phyloP scores from a whole-genome alignment of 2,329 filamentous ascomycete genomes.

The Daldinia sp. region DNA sequence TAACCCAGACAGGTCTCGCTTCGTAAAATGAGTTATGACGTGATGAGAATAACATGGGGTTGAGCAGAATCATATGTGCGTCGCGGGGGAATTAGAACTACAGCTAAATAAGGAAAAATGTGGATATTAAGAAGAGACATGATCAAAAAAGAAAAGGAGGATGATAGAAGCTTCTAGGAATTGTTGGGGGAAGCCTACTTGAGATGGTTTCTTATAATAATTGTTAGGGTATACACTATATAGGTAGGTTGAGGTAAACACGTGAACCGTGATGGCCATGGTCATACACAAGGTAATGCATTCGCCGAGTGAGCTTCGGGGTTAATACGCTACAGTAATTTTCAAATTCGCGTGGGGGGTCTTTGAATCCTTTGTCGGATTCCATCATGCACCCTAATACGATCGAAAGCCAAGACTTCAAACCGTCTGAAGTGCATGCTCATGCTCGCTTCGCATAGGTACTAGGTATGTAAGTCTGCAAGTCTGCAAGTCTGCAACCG shows the following conservation, averaged over 20 bases:
- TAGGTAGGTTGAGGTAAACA: neutral
- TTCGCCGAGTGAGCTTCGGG: constrained; percentile 4
- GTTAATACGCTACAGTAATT: constrained; percentile 22
- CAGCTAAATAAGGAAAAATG: neutral
- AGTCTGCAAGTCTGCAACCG: constrained; percentile 12
- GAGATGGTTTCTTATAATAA: neutral
- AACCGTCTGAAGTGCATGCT: neutral
- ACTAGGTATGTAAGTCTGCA: no score
- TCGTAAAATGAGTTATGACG: constrained; percentile 10
- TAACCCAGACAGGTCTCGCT: constrained; percentile 1
- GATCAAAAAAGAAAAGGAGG: neutral
- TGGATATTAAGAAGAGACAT: neutral
- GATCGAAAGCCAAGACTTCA: constrained; percentile 3
- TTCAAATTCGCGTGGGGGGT: constrained; percentile 30
- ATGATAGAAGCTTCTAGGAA: constrained; percentile 8
- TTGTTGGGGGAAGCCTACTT: neutral
- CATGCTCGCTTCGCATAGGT: constrained; percentile 1
- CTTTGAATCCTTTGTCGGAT: constrained; percentile 21
- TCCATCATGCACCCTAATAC: constrained; percentile 14
- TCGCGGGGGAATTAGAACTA: neutral
- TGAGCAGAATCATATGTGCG: constrained; percentile 7
- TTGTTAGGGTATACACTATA: neutral
- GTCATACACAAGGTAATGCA: constrained; percentile 5
- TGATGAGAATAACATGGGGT: constrained; percentile 18
- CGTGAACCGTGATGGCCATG: constrained; percentile 24